These are phyloP conservation scores for Phytophthora uliginosa DNA, from an alignment of 352 stramenopile genomes.

Conservation along the genomic window DNA sequence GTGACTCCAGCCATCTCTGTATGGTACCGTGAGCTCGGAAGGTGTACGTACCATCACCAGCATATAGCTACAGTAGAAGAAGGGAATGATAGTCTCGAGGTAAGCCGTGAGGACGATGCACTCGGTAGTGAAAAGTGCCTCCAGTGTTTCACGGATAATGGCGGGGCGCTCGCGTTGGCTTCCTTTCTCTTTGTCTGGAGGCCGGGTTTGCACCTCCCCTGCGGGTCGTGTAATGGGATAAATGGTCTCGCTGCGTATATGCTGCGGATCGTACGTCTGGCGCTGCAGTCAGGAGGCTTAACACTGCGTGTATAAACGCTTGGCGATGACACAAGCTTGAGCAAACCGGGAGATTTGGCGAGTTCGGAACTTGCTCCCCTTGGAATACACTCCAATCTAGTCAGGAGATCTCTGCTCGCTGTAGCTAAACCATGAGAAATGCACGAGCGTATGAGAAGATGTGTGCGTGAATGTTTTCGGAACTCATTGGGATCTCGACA, in stretches of 20 bases:
- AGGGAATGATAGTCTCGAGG: constrained; percentile 43
- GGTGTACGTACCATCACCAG: constrained; percentile 19
- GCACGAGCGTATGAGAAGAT: constrained; percentile 9
- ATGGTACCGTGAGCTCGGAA: constrained; percentile 32
- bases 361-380: background rate
- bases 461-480: background rate
- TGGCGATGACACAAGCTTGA: constrained; percentile 6
- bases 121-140: constrained; percentile 40
- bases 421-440: constrained; percentile 1
- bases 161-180: background rate
- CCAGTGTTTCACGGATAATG: constrained; percentile 18
- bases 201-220: background rate
- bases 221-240: background rate
- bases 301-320: background rate
- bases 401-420: background rate
- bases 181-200: background rate
- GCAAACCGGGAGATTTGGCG: background rate
- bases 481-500: constrained; percentile 13
- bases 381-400: constrained; percentile 4
- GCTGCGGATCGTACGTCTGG: background rate
- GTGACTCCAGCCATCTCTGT: constrained; percentile 26
- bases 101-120: constrained; percentile 48
- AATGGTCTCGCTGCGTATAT: constrained; percentile 13
- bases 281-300: background rate
- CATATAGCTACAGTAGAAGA: constrained; percentile 41